Evolutionary conservation across 2,329 filamentous ascomycete genomes (phyloP).

Genomic region (Calonectria henricotiae): DNA sequence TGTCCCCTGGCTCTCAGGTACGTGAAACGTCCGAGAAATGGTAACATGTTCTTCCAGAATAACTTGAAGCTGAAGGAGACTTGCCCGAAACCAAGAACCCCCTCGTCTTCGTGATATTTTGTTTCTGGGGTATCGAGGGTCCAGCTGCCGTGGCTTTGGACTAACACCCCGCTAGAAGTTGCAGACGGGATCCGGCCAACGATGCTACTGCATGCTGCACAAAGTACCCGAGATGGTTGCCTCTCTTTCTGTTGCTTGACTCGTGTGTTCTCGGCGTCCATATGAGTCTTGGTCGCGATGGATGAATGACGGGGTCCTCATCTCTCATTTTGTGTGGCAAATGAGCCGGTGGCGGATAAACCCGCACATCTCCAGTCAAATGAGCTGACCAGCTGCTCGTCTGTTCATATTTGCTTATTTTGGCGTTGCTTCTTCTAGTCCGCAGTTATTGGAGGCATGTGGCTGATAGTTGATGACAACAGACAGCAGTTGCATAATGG

Average conservation of each 20-base stretch:
- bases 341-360: constrained; percentile 29
- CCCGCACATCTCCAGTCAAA: constrained; percentile 1
- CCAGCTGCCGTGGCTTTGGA: constrained; percentile 26
- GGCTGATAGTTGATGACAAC: constrained; percentile 10
- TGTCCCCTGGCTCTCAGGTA: constrained; percentile 43
- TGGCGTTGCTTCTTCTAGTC: constrained; percentile 17
- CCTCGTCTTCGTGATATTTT: constrained; percentile 36
- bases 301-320: constrained; percentile 22
- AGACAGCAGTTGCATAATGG: constrained; percentile 24
- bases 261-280: constrained; percentile 44
- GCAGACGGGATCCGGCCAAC: constrained; percentile 41
- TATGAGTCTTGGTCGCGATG: constrained; percentile 31
- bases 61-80: constrained; percentile 44
- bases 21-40: constrained; percentile 48
- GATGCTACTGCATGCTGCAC: constrained; percentile 27
- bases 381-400: constrained; percentile 16
- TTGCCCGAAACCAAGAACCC: constrained; percentile 35
- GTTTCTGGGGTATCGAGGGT: constrained; percentile 48
- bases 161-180: constrained; percentile 42
- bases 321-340: constrained; percentile 25
- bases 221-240: constrained; percentile 31
- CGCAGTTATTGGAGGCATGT: constrained; percentile 11
- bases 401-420: constrained; percentile 26
- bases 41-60: constrained; percentile 51
- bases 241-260: constrained; percentile 41